Conservation (phyloP, 176 grass and related monocot species). For the Oryza australiensis region DNA sequence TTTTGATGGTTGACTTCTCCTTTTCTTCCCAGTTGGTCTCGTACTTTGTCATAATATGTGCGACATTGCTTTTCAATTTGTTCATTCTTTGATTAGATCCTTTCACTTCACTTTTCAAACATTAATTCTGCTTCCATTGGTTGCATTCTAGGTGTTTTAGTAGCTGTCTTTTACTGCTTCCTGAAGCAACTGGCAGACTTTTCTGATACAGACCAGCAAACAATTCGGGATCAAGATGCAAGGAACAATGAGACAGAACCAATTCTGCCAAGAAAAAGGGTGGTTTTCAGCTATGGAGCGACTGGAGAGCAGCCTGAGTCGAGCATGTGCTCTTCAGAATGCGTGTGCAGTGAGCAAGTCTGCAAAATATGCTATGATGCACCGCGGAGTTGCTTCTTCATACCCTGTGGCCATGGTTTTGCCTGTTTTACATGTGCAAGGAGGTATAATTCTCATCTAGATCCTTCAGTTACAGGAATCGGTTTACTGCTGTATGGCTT, state of each 20-base stretch:
- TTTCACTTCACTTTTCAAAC: not conserved
- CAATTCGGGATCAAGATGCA: not conserved
- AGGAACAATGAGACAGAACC: not conserved
- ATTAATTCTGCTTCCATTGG: not conserved
- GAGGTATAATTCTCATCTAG: not conserved
- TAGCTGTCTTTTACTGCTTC: not conserved
- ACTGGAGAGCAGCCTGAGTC: constrained; percentile 8
- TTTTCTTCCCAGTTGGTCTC: not conserved
- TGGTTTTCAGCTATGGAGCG: not conserved
- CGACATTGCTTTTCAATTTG: not conserved
- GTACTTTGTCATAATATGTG: not conserved
- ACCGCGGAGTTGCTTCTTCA: constrained; percentile 30
- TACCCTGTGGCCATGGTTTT: constrained; percentile 22
- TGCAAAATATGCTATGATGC: constrained; percentile 33
- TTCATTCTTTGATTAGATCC: too few species aligned
- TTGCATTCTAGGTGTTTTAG: not conserved
- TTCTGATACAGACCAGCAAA: not conserved
- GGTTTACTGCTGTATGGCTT: not conserved
- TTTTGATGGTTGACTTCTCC: not conserved
- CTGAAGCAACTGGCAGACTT: not conserved
- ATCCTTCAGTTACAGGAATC: not conserved
- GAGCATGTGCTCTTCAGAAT: not conserved
- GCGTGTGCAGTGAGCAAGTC: not conserved
- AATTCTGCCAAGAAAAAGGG: constrained; percentile 4
- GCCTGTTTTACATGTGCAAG: constrained; percentile 27